Evolutionary conservation across 148 eudicot species (phyloP), one percentile per base, ranked within the genome.

Genomic region (Vaccinium darrowii): DNA sequence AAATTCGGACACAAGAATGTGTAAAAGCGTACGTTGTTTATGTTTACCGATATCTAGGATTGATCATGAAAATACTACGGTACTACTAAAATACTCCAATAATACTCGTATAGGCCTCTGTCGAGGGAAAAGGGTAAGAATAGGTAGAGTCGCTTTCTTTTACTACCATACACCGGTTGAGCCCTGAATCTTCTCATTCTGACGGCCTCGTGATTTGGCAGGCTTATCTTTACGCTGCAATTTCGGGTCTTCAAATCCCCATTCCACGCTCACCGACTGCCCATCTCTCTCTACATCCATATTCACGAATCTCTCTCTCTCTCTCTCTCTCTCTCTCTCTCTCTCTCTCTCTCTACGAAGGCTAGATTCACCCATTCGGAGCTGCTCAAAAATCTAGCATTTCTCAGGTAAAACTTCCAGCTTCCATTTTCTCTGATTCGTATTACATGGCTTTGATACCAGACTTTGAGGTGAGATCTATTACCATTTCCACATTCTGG

Each of bases 151-250:
- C 47, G 47, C 47, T 43, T 43, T 43, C 47, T 43, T 43, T 43
- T 43, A 43, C 47, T 43, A 43, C 47, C 47, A 43, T 23, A 5
- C 15, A 13, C 58, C 47, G 79, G 69, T 18, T 57, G 84, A 6
- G 43, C 39, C 36, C 36, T 47, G 54, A 82, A 63, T 58, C 62
- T 65, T 5, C 36, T 69, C 47, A 52, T 51, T 72, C 78, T 82
- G 80, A 74, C 71, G 63, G 47, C 67, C 81, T 84, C 85, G 18
- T 80, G 52, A 14, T 83, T 30, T 69, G 84, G 33, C 78, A 82
- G n/a, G 75, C 25, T 75, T 74, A 56, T 83, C 60, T 83, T 78
- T 5, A 43, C 81, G 21, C 60, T 11, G 60, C 60, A 4, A 51
- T 51, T 2, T 53, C 63, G 63, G 63, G 74, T 54, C 81, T 53